These are phyloP conservation scores for Solanum neorickii DNA, from an alignment of 257 asterid genomes.

Conservation along the genomic window DNA sequence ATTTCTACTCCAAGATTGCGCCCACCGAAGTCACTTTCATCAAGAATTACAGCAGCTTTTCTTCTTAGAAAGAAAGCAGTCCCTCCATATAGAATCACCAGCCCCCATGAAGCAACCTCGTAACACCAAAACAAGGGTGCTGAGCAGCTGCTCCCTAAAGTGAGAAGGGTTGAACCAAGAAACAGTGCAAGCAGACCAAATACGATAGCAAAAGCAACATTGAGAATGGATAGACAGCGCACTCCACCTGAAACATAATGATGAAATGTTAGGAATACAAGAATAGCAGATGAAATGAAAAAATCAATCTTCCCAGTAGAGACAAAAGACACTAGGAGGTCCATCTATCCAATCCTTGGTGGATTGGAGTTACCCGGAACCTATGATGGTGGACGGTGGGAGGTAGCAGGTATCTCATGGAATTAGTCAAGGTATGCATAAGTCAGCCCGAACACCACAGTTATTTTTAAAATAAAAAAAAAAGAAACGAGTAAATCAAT, in stretches of 20 bases:
- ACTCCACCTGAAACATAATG: slow-evolving; percentile 54
- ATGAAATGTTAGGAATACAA: not conserved
- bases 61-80: slow-evolving; percentile 57
- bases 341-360: not conserved
- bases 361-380: not conserved
- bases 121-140: slow-evolving; percentile 95
- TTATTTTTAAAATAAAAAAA: not conserved
- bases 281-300: not conserved
- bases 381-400: not conserved
- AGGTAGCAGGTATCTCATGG: not conserved
- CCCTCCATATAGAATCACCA: slow-evolving; percentile 75
- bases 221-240: slow-evolving; percentile 81
- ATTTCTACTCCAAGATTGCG: slow-evolving; percentile 73
- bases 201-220: slow-evolving; percentile 48
- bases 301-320: not conserved
- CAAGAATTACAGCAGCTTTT: slow-evolving; percentile 55
- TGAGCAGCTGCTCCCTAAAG: slow-evolving; percentile 88
- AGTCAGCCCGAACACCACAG: not conserved
- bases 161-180: slow-evolving; percentile 91
- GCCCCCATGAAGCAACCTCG: slow-evolving; percentile 70
- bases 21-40: slow-evolving; percentile 43
- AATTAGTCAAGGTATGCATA: not conserved
- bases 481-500: not conserved
- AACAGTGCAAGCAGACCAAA: slow-evolving; percentile 81
- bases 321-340: not conserved